These are phyloP conservation scores for Paecilomyces niveus DNA, from an alignment of 2,329 filamentous ascomycete species.

Conservation along the genomic window DNA sequence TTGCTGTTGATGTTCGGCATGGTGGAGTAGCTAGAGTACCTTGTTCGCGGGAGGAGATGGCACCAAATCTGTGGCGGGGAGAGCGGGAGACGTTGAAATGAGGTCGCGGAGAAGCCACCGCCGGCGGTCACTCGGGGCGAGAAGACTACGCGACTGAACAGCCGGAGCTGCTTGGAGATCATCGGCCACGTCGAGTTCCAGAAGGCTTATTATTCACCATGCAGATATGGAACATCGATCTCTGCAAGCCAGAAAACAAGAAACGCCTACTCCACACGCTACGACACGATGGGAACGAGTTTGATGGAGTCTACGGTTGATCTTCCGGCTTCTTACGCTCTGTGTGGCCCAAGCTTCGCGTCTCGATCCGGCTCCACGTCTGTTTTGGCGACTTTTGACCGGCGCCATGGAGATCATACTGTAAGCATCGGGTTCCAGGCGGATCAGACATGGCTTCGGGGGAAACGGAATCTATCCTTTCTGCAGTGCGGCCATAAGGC, in stretches of 20 bases:
- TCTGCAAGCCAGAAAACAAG: not conserved
- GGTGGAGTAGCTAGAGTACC: conserved; percentile 10
- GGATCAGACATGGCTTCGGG: not conserved
- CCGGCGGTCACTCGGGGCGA: not conserved
- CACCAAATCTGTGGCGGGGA: not conserved
- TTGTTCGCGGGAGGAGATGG: not conserved
- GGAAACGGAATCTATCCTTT: not conserved
- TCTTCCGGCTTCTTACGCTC: not conserved
- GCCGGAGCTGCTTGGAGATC: not conserved
- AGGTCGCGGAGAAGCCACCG: not conserved
- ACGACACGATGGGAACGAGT: not conserved
- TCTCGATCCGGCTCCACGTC: not conserved
- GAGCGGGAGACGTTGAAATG: not conserved
- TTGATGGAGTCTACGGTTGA: not conserved
- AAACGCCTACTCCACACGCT: not conserved
- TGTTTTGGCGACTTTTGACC: not conserved
- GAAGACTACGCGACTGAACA: not conserved
- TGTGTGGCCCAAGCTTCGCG: not conserved
- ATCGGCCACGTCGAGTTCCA: not conserved
- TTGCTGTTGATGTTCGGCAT: conserved; percentile 23
- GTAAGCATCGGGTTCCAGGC: not conserved
- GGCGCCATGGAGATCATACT: not conserved
- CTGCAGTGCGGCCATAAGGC: not conserved
- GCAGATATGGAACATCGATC: not conserved
- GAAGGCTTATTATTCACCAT: not conserved